phyloP scores from a whole-genome alignment of 768 basidiomycete genomes.

The Russula compacta region DNA sequence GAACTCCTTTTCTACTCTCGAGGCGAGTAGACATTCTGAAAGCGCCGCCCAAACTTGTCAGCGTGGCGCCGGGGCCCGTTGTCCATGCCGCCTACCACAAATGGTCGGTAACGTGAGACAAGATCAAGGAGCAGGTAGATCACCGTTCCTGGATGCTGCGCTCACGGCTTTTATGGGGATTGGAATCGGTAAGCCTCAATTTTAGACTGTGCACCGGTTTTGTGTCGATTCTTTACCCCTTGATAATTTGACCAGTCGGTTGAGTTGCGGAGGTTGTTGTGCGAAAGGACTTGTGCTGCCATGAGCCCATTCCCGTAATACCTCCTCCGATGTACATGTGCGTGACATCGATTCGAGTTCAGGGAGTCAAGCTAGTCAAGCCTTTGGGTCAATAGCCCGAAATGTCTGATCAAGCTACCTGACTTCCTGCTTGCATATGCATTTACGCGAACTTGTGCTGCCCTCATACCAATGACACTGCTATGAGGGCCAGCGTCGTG shows the following conservation, averaged over 20 bases:
- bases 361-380: background rate
- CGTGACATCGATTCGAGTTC: background rate
- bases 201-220: background rate
- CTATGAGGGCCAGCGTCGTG: background rate
- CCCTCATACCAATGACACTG: background rate
- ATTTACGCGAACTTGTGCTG: background rate
- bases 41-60: background rate
- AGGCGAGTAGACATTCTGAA: background rate
- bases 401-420: background rate
- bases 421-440: too few relatives aligned
- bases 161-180: constrained; percentile 18
- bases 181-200: constrained; percentile 20
- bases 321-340: background rate
- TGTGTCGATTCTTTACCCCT: background rate
- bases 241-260: background rate
- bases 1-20: background rate
- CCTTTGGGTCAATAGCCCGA: background rate
- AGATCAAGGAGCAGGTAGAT: constrained; percentile 9
- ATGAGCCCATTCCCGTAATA: background rate
- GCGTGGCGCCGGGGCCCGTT: background rate
- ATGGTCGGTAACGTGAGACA: background rate
- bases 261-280: background rate
- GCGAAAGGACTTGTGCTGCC: background rate
- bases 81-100: background rate
- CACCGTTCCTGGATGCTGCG: constrained; percentile 10